Percentiles rank a stretch among this genome's conserved stretches.
These are phyloP conservation scores for Sinapis alba DNA, from an alignment of 441 rosid species.

Conservation along the genomic window DNA sequence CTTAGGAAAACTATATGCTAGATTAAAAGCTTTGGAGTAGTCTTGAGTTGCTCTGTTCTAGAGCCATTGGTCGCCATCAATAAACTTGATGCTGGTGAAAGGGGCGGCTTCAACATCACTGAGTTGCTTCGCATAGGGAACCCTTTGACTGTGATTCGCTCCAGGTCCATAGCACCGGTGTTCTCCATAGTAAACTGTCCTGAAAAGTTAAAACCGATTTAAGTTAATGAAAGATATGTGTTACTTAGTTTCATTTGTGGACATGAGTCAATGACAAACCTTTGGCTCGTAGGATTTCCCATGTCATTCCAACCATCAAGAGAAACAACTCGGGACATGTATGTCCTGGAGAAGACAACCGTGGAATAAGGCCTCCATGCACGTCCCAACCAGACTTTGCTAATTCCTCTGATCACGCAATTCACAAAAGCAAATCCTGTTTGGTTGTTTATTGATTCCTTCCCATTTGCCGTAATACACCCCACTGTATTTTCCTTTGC, in stretches of 20 bases:
- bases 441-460: background rate
- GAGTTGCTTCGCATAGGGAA: background rate
- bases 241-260: background rate
- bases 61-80: too few relatives aligned
- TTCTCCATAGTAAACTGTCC: background rate
- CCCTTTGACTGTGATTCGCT: background rate
- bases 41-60: too few relatives aligned
- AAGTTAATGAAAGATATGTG: background rate
- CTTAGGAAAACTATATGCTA: too few relatives aligned
- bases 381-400: background rate
- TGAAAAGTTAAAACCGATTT: background rate
- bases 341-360: background rate
- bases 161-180: background rate
- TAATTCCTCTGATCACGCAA: background rate
- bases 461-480: background rate
- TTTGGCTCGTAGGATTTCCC: background rate
- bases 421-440: background rate
- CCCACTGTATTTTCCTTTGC: background rate
- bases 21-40: too few relatives aligned
- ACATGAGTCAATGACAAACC: background rate
- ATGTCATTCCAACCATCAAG: background rate
- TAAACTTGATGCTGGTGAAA: too few relatives aligned
- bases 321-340: background rate
- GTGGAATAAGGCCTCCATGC: background rate
- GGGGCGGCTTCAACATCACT: too few relatives aligned